Evolutionary conservation across 805 yeast species (phyloP).

Genomic region (Metschnikowia sp.): DNA sequence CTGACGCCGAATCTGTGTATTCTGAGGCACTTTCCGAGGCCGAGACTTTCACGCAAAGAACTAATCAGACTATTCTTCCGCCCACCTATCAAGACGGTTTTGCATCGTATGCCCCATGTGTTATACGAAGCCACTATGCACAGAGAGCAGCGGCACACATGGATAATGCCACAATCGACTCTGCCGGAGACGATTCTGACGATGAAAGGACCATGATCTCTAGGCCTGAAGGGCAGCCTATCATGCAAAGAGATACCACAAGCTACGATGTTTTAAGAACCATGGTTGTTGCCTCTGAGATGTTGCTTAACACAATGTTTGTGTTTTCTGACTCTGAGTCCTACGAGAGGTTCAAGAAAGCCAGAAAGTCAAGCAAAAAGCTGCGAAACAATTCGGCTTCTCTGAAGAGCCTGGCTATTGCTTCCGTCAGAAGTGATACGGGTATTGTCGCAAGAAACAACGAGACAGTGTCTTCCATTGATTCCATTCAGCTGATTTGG

Average conservation of each 20-base stretch:
- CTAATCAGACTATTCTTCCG: slow-evolving; percentile 29
- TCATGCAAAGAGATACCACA: slow-evolving; percentile 22
- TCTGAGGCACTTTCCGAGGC: slow-evolving; percentile 35
- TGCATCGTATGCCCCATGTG: slow-evolving; percentile 33
- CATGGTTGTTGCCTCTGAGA: slow-evolving; percentile 28
- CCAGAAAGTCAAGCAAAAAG: slow-evolving; percentile 19
- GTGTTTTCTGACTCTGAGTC: slow-evolving; percentile 30
- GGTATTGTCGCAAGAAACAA: not conserved
- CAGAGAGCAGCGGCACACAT: slow-evolving; percentile 7
- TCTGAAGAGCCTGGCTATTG: no score
- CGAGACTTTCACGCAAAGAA: slow-evolving; percentile 26
- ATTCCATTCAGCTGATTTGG: slow-evolving; percentile 8
- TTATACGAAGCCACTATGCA: slow-evolving; percentile 26
- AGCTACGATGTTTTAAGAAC: slow-evolving; percentile 26
- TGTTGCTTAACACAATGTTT: slow-evolving; percentile 25
- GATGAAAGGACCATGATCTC: slow-evolving; percentile 4
- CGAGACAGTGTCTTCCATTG: not conserved
- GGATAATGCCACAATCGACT: not conserved
- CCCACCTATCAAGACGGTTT: slow-evolving; percentile 32
- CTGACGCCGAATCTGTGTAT: not conserved
- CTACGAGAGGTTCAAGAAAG: slow-evolving; percentile 25
- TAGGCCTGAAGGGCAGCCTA: not conserved
- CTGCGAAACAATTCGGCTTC: not conserved
- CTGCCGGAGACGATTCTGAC: not conserved
- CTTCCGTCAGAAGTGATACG: no score